phyloP scores from a whole-genome alignment of 108 stramenopile species.

The Stephanodiscus triporus region DNA sequence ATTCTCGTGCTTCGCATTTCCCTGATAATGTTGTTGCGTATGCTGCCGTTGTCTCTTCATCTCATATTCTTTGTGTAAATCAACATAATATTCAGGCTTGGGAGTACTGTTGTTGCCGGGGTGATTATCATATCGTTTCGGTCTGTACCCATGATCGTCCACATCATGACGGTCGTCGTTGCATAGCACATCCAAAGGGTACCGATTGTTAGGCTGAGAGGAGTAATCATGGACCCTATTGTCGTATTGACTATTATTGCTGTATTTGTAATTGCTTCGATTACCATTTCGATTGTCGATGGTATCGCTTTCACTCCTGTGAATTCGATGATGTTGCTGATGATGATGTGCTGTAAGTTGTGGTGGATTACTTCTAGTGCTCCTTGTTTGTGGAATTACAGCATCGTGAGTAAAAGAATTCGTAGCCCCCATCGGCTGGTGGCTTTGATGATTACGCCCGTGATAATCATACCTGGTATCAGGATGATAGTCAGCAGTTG shows the following conservation, averaged over 20 bases:
- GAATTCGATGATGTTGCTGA: not conserved
- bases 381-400: not conserved
- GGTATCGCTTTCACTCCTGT: slow-evolving; percentile 14
- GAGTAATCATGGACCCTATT: not conserved
- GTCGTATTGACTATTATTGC: not conserved
- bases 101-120: not conserved
- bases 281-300: not conserved
- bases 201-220: not conserved
- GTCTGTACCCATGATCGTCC: not conserved
- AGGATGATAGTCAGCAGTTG: not conserved
- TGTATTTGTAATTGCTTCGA: not conserved
- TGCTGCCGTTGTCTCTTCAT: not conserved
- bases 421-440: not conserved
- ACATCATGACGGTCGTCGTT: not conserved
- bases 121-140: not conserved
- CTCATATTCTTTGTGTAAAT: not conserved
- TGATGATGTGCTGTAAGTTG: not conserved
- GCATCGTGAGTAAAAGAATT: not conserved
- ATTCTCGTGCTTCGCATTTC: not conserved
- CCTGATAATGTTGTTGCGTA: not conserved
- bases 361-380: not conserved
- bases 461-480: not conserved
- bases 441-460: not conserved
- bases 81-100: not conserved
- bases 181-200: not conserved